Base-by-base conservation (phyloP, 495 filamentous ascomycete species). In the Xylaria acuta region DNA sequence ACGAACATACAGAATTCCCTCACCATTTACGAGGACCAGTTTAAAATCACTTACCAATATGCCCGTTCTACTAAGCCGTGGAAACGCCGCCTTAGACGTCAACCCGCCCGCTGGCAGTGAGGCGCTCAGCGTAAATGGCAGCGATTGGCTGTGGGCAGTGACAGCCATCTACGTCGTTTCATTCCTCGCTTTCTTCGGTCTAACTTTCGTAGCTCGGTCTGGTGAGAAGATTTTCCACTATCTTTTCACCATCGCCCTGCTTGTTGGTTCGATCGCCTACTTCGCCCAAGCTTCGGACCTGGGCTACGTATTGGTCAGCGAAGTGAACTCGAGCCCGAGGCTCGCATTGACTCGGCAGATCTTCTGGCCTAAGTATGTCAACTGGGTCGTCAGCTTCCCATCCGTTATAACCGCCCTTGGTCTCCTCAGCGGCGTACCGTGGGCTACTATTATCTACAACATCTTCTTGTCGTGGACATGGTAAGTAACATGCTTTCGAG, bases 221-320 rank as follows among this genome's bases (percentile, higher is more conserved):
- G 83, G 84, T 32, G 86, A 87, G 77, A 81, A 79, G 73, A 81
- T 88, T 76, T 88, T 87, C 80, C 86, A 88, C 77, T 86, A 87
- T 72, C 76, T 87, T 67, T 88, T 86, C 77, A 83, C 79, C 65
- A 78, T 87, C 60, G 81, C 84, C 51, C 79, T 79, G 65, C 80
- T 87, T 25, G 79, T 81, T 70, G 86, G 85, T 56, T 73, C 82
- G 41, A 81, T 86, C 73, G 70, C 80, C 59, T 86, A 86, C 79
- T 86, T 74, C 71, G 83, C 84, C 72, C 73, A 78, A 71, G 84
- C 82, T 43, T 81, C 82, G 4, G 82, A 86, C 74, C 80, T 86
- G 18, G 84, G 75, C 72, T 86, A 69, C 71, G 70, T 58, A 11
- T 65, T 77, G 22, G 53, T 85, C 73, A 32, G 3, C 14, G 77